Conservation (phyloP, 345 rosid species). For the Eucalyptus cloeziana region DNA sequence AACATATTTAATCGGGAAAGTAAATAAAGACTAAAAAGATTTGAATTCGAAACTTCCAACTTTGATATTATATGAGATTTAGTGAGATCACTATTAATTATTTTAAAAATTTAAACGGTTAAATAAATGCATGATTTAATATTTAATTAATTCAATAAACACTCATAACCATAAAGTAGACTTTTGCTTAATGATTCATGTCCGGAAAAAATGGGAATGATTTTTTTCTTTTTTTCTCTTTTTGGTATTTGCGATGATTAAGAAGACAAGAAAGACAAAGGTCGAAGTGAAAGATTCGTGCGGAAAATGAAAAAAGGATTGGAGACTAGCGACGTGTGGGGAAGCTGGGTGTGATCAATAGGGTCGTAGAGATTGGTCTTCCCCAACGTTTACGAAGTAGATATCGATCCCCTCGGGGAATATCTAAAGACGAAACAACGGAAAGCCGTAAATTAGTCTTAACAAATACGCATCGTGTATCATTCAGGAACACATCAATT, state of each 20-base stretch:
- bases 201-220: not conserved
- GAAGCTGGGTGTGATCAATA: not conserved
- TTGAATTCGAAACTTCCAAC: no score
- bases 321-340: not conserved
- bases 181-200: not conserved
- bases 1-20: no score
- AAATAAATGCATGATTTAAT: accelerated
- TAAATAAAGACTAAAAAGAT: no score
- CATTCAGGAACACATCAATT: not conserved
- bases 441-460: not conserved
- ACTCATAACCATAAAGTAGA: not conserved
- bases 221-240: no score
- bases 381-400: constrained; percentile 14
- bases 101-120: no score
- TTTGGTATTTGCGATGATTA: not conserved
- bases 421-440: not conserved
- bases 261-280: not conserved
- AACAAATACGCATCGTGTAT: not conserved
- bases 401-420: constrained; percentile 5
- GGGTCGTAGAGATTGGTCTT: not conserved
- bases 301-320: not conserved
- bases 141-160: no score
- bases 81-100: no score
- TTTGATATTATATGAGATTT: no score
- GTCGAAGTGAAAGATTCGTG: not conserved